Evolutionary conservation across 1,284 basidiomycete species (phyloP), one percentile per base, ranked within the genome.

Genomic region (Anthracocystis walkeri): DNA sequence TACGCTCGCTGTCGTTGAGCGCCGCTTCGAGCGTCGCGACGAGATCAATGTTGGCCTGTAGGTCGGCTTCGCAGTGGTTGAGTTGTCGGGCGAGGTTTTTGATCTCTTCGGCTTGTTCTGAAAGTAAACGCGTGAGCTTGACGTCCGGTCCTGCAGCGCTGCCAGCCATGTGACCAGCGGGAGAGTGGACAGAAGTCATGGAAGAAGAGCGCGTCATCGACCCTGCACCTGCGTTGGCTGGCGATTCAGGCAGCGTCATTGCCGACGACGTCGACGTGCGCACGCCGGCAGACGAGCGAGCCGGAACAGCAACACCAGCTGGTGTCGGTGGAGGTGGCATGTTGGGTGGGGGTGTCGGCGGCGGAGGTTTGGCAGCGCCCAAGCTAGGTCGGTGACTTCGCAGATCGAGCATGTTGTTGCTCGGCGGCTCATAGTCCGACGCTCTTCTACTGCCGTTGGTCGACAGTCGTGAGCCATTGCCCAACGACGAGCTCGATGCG

Each of bases 11-110:
- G 63, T 82, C 79, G 63, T 81, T 81, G 12, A 82, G 75, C 23
- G 80, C 79, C 4, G 78, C 77, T 59, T 83, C 79, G 25, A 81
- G 68, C 38, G 79, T 80, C 21, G 76, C 89, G 69, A 95, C 93
- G 61, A 95, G 89, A 84, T 96, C 93, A 89, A 94, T 94, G 84
- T 95, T 94, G 55, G 92, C 91, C 80, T 94, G 92, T 65, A 96
- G 87, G 85, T 96, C 94, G 69, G 89, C 90, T 86, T 96, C 93
- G 83, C 93, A 95, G 85, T 95, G 93, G 33, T 90, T 90, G 58
- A 97, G 86, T 86, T 95, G 93, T 86, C 95, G 94, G 86, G 94
- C 93, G 62, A 97, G 89, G 35, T 92, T 94, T 87, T 93, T 92
- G 87, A 96, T 73, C 64, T 94, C 92, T 81, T 91, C 92, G 18